These are phyloP conservation scores for Xylaria sp. DNA, from an alignment of 495 filamentous ascomycete species.

Conservation along the genomic window DNA sequence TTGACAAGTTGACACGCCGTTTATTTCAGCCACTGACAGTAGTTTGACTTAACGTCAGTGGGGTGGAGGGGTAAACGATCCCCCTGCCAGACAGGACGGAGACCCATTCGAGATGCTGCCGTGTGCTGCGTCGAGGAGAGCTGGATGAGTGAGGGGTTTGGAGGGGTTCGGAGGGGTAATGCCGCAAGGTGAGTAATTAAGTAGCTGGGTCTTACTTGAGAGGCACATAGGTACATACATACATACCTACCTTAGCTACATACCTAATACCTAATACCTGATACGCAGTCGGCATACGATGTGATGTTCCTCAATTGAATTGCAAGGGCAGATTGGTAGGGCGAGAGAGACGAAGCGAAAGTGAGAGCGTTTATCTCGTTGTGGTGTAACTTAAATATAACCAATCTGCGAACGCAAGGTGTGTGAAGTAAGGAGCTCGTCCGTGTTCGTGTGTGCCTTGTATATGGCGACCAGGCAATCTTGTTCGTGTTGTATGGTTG, in stretches of 20 bases:
- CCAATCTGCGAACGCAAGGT: not conserved
- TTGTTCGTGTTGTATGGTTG: not conserved
- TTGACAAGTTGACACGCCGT: constrained; percentile 8
- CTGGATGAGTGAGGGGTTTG: constrained; percentile 6
- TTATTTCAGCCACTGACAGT: constrained; percentile 19
- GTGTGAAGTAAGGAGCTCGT: not conserved
- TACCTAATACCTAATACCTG: no score
- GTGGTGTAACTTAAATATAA: not conserved
- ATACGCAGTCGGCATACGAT: not conserved
- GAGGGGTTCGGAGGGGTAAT: constrained; percentile 12
- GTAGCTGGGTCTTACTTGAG: no score
- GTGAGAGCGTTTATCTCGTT: not conserved
- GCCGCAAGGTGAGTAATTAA: not conserved
- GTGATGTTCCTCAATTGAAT: not conserved
- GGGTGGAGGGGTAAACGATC: constrained; percentile 21
- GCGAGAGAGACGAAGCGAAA: not conserved
- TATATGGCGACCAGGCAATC: not conserved
- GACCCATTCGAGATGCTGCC: constrained; percentile 20
- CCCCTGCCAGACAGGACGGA: not conserved
- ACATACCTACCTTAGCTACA: no score
- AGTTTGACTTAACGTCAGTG: constrained; percentile 17
- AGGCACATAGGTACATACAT: no score
- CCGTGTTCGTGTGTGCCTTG: not conserved
- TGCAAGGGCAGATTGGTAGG: not conserved
- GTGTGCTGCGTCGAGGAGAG: not conserved